Conservation (phyloP, 176 grass and related monocot species). For the Zoysia japonica region DNA sequence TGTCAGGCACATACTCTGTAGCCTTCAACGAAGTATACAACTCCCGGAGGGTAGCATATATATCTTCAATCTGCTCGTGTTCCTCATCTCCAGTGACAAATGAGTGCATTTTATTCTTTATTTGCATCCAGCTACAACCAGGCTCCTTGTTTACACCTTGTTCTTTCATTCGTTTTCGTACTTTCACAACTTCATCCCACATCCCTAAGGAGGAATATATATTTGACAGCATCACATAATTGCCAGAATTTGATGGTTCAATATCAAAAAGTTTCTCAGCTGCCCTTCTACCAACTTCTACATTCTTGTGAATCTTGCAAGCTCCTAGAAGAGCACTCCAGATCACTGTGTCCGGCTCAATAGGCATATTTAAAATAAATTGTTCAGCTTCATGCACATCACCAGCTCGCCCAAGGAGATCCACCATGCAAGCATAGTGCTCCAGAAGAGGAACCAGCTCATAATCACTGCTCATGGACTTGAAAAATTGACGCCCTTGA, state of each 20-base stretch:
- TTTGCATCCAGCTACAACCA: slow-evolving; percentile 68
- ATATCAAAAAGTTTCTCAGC: slow-evolving; percentile 62
- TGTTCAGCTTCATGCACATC: slow-evolving; percentile 58
- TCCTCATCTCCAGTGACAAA: slow-evolving; percentile 62
- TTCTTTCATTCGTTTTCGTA: slow-evolving; percentile 61
- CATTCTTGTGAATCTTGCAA: slow-evolving; percentile 64
- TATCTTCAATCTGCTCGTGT: slow-evolving; percentile 49
- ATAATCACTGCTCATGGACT: slow-evolving; percentile 60
- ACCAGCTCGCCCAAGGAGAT: slow-evolving; percentile 68
- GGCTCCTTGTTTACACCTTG: slow-evolving; percentile 55
- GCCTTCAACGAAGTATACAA: slow-evolving; percentile 48
- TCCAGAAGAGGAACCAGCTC: slow-evolving; percentile 47
- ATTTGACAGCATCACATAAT: slow-evolving; percentile 74
- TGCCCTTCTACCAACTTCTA: slow-evolving; percentile 61
- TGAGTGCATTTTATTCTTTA: slow-evolving; percentile 60
- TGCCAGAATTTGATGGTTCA: slow-evolving; percentile 62
- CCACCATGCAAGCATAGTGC: slow-evolving; percentile 75
- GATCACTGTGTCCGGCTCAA: slow-evolving; percentile 63
- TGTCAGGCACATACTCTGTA: slow-evolving; percentile 70
- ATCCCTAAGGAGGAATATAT: slow-evolving; percentile 70
- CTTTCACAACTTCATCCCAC: slow-evolving; percentile 65
- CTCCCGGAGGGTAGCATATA: slow-evolving; percentile 51
- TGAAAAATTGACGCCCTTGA: slow-evolving; percentile 56
- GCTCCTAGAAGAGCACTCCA: slow-evolving; percentile 80
- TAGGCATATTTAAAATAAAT: slow-evolving; percentile 64